phyloP scores from a whole-genome alignment of 169 alveolate species.

The Plasmodium inui region DNA sequence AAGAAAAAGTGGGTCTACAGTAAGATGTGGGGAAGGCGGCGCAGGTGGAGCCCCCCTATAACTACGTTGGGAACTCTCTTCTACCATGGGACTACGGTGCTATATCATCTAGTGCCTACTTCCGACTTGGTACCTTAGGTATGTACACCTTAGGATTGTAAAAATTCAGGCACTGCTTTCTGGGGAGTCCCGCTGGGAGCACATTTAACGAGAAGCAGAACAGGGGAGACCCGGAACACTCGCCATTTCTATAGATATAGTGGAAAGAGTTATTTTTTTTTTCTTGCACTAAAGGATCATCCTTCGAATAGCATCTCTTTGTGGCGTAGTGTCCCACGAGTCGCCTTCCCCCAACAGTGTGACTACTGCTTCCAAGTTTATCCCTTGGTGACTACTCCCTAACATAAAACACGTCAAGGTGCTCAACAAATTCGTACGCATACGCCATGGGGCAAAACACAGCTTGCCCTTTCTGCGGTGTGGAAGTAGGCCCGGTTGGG shows the following conservation, averaged over 20 bases:
- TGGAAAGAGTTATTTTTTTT: background rate
- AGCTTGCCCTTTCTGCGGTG: background rate
- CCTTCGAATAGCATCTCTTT: background rate
- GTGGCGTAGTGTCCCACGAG: background rate
- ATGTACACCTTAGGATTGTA: background rate
- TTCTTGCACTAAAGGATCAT: background rate
- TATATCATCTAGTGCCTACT: background rate
- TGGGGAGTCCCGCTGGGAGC: background rate
- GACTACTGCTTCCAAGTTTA: no score
- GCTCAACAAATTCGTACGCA: slow-evolving; percentile 32
- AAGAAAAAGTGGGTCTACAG: background rate
- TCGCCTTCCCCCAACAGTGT: background rate
- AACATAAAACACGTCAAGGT: slow-evolving; percentile 9
- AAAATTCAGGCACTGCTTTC: background rate
- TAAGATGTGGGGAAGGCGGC: background rate
- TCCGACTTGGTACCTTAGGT: background rate
- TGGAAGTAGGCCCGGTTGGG: background rate
- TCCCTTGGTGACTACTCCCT: background rate
- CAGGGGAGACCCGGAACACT: background rate
- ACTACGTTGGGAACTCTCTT: background rate
- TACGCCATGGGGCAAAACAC: slow-evolving; percentile 40
- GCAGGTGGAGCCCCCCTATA: background rate
- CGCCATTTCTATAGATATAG: background rate
- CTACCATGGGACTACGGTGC: background rate
- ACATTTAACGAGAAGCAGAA: background rate